phyloP scores from a whole-genome alignment of 2,329 filamentous ascomycete species.

The Amauroascus niger region DNA sequence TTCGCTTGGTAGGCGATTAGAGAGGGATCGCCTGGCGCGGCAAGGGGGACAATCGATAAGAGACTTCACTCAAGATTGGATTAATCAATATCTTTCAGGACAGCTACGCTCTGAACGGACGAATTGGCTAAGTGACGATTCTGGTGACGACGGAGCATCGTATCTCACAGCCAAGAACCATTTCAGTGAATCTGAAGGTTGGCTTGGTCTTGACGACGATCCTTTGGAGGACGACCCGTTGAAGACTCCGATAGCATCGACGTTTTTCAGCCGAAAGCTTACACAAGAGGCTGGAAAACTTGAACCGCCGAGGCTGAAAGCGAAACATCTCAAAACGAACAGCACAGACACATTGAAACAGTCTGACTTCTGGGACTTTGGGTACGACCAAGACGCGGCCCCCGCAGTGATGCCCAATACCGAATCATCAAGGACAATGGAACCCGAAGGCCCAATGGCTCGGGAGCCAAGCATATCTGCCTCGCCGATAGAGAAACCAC shows the following conservation, averaged over 20 bases:
- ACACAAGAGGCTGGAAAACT: slow-evolving; percentile 17
- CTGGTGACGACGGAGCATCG: slow-evolving; percentile 62
- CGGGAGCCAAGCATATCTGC: slow-evolving; percentile 5
- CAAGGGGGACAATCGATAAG: slow-evolving; percentile 31
- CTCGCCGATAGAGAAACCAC: slow-evolving; percentile 13
- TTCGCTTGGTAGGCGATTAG: slow-evolving; percentile 20
- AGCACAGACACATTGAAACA: slow-evolving; percentile 37
- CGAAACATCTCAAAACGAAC: slow-evolving; percentile 30
- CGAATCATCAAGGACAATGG: slow-evolving; percentile 19
- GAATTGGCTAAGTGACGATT: slow-evolving; percentile 76
- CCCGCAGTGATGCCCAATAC: slow-evolving; percentile 29
- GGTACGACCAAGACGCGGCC: slow-evolving; percentile 33
- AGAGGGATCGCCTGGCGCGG: slow-evolving; percentile 17
- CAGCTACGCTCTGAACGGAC: slow-evolving; percentile 59
- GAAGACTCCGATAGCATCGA: slow-evolving; percentile 30
- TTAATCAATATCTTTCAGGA: slow-evolving; percentile 69
- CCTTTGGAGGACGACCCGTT: slow-evolving; percentile 31
- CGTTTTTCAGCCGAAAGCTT: slow-evolving; percentile 10
- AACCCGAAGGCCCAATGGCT: slow-evolving; percentile 9
- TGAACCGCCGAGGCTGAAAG: slow-evolving; percentile 21
- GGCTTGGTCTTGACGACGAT: slow-evolving; percentile 36
- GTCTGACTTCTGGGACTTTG: slow-evolving; percentile 39
- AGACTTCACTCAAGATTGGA: slow-evolving; percentile 74
- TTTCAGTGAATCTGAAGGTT: slow-evolving; percentile 37
- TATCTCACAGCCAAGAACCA: slow-evolving; percentile 36